phyloP scores from a whole-genome alignment of 345 rosid species.

The Ceriops zippeliana region DNA sequence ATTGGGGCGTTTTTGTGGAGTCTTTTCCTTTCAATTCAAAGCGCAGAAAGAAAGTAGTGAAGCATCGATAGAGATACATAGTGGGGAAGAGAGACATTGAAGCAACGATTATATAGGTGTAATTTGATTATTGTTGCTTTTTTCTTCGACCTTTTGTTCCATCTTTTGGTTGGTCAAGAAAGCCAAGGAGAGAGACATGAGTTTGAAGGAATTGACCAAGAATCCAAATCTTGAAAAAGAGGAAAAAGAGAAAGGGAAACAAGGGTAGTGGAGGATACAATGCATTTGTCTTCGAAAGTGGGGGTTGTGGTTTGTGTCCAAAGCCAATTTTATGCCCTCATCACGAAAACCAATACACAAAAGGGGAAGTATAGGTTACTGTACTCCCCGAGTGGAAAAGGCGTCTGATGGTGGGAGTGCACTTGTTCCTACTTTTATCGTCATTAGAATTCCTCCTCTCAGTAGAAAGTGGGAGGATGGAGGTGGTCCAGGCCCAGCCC shows the following conservation, averaged over 20 bases:
- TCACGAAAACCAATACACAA: conserved; percentile 1
- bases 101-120: conserved; percentile 1
- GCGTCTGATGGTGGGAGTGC: conserved; percentile 21
- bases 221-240: not conserved
- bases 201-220: conserved; percentile 18
- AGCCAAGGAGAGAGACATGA: conserved; percentile 13
- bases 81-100: too few species aligned
- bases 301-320: conserved; percentile 21
- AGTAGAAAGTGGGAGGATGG: not conserved
- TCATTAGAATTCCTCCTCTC: not conserved
- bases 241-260: not conserved
- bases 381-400: not conserved
- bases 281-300: conserved; percentile 24
- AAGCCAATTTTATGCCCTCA: conserved; percentile 13
- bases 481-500: conserved; percentile 27
- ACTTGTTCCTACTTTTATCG: conserved; percentile 17
- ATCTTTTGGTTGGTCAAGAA: conserved; percentile 23
- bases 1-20: not conserved
- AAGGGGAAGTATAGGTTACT: not conserved
- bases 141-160: not conserved
- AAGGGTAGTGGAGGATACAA: conserved; percentile 28
- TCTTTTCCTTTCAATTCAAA: not conserved
- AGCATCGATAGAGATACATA: not conserved
- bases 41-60: not conserved
- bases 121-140: conserved; percentile 1